Conservation (phyloP, 2,329 filamentous ascomycete species). For the Arthrobotrys megalospora region DNA sequence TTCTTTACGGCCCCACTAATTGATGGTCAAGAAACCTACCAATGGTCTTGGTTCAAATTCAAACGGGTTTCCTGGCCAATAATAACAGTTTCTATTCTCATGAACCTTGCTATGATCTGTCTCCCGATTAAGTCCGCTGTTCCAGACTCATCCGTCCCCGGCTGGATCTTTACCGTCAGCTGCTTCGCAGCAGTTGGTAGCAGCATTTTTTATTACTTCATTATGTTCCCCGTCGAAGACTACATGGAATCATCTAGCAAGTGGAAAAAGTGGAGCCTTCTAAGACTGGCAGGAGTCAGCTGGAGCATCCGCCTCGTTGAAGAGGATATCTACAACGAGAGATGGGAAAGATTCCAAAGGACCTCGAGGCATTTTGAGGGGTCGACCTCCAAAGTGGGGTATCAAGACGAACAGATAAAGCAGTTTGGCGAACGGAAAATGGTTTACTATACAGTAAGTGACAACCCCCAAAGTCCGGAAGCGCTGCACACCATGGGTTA, state of each 20-base stretch:
- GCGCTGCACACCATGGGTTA: not conserved
- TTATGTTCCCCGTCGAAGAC: conserved; percentile 51
- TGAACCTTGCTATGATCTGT: conserved; percentile 55
- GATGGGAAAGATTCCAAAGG: conserved; percentile 52
- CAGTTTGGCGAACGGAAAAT: conserved; percentile 54
- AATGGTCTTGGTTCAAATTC: conserved; percentile 43
- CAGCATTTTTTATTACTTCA: conserved; percentile 39
- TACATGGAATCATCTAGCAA: conserved; percentile 25
- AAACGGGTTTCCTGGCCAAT: conserved; percentile 46
- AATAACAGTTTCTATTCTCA: conserved; percentile 33
- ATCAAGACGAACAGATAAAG: conserved; percentile 48
- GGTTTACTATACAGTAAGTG: conserved; percentile 53
- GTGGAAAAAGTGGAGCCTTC: conserved; percentile 42
- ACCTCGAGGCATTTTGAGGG: conserved; percentile 44
- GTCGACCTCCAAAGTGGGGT: conserved; percentile 36
- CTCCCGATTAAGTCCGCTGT: conserved; percentile 42
- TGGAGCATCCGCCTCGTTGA: conserved; percentile 44
- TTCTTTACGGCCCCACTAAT: conserved; percentile 32
- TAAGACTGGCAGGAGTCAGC: conserved; percentile 44
- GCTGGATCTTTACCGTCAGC: conserved; percentile 43
- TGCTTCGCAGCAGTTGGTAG: conserved; percentile 33
- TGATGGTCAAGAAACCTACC: conserved; percentile 33
- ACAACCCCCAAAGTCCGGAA: not conserved
- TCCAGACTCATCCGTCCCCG: conserved; percentile 45
- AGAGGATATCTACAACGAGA: conserved; percentile 37